Base-by-base conservation (phyloP, 257 asterid genomes). In the Cordia subcordata region DNA sequence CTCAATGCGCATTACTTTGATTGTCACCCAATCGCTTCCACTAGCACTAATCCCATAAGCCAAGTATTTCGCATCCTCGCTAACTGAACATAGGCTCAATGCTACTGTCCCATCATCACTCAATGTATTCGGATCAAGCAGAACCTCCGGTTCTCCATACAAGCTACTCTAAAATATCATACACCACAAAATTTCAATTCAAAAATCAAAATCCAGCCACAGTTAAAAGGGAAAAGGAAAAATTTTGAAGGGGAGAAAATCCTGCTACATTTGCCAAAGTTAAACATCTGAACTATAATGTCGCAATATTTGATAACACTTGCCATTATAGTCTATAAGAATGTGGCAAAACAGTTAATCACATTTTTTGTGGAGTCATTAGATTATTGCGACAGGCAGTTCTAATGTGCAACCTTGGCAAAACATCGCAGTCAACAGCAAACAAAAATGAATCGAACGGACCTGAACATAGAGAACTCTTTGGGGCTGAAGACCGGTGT, bases 1-100 rank as follows among this genome's bases (percentile, higher is more conserved):
- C 55, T 85, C 84, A 62, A 86, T 68, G 53, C 78, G 75, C 86
- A 86, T 70, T 53, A 93, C 90, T 72, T 79, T 86, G 61, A 89
- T 70, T 55, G 92, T 93, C 22, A 89, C 90, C 97, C 99, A 93
- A 69, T 93, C 97, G 39, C 99, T 93, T 57, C 99, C 99, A 50
- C 96, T 85, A 15, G 94, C 72, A 80, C 92, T 86, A 68, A 81
- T 80, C 40, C 88, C 95, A 68, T 93, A 93, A 1, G 97, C 96
- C 65, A 85, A 72, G 74, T 71, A 77, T 56, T 89, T 84, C 16
- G 95, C 96, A 77, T 93, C 97, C 69, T 88, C 88, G 56, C 96
- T 88, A 19, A 84, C 90, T 0, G 82, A 72, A 63, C 57, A 79
- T 12, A 10, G 55, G 40, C 77, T 78, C 73, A 92, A 70, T 10